Conservation (phyloP, 352 stramenopile genomes). For the Pythium phragmitis region DNA sequence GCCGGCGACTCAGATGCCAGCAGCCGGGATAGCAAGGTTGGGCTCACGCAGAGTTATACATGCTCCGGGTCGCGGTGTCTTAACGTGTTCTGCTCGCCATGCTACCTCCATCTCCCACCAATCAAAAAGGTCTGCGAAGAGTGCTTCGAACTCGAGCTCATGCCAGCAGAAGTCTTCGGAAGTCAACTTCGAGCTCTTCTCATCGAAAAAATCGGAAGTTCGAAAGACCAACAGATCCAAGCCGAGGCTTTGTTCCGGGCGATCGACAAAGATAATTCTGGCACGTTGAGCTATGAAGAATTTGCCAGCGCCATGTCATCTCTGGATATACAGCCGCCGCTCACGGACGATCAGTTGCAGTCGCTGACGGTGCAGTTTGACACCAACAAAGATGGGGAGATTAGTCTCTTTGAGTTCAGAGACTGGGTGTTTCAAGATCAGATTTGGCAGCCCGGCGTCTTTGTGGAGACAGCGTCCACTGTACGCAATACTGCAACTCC, state of each 20-base stretch:
- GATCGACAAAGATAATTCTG: constrained; percentile 64
- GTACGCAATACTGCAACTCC: constrained; percentile 7
- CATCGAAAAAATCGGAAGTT: constrained; percentile 62
- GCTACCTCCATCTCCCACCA: constrained; percentile 42
- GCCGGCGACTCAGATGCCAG: constrained; percentile 3
- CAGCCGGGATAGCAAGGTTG: constrained; percentile 4
- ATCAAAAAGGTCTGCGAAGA: constrained; percentile 68
- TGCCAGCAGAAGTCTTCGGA: constrained; percentile 44
- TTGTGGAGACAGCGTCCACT: constrained; percentile 1
- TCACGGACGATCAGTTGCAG: constrained; percentile 46
- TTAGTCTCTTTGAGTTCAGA: constrained; percentile 66
- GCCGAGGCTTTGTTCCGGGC: constrained; percentile 53
- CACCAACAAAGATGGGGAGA: constrained; percentile 60
- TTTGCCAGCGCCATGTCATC: constrained; percentile 50
- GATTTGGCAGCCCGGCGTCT: constrained; percentile 40
- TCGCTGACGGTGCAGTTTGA: constrained; percentile 69
- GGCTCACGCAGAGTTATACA: constrained; percentile 7
- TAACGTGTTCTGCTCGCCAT: constrained; percentile 56
- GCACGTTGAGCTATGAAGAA: constrained; percentile 51
- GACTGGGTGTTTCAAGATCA: constrained; percentile 67
- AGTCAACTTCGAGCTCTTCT: constrained; percentile 59
- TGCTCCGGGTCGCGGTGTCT: constrained; percentile 63
- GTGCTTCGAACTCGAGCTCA: constrained; percentile 69
- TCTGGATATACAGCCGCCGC: constrained; percentile 50
- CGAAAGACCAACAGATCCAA: constrained; percentile 30